A percentile compares a stretch with the other conserved stretches of the same genome.
These are phyloP conservation scores for Aquilaria yunnanensis DNA, from an alignment of 345 rosid genomes.

Conservation along the genomic window DNA sequence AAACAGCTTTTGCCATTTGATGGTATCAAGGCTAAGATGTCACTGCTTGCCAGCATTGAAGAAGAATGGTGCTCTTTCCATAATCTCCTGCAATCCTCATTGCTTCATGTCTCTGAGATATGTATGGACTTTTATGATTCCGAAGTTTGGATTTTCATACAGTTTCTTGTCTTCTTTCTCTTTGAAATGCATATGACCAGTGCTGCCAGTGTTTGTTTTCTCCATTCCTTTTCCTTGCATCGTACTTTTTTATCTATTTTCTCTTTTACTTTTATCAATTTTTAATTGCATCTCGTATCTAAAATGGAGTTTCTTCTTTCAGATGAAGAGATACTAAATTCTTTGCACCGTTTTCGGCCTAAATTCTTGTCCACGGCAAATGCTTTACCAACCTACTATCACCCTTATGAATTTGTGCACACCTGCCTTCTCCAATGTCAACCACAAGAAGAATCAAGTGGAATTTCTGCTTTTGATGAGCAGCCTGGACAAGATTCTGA, in stretches of 20 bases:
- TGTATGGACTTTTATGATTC: slow-evolving; percentile 40
- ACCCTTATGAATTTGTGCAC: slow-evolving; percentile 60
- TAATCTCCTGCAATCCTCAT: slow-evolving; percentile 62
- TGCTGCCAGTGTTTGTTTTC: neutral
- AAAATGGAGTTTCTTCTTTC: slow-evolving; percentile 21
- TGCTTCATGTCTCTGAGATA: slow-evolving; percentile 64
- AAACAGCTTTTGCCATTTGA: slow-evolving; percentile 34
- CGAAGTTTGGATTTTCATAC: neutral
- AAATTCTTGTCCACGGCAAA: slow-evolving; percentile 37
- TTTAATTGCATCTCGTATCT: neutral
- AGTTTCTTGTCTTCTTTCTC: neutral
- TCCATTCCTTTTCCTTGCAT: neutral
- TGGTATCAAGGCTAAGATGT: slow-evolving; percentile 29
- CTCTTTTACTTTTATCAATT: slow-evolving; percentile 3
- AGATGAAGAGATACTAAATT: slow-evolving; percentile 71
- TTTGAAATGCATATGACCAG: neutral
- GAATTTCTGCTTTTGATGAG: slow-evolving; percentile 36
- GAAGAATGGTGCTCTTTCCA: slow-evolving; percentile 90
- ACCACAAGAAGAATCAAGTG: slow-evolving; percentile 26
- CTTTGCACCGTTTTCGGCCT: slow-evolving; percentile 77
- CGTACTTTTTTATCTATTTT: slow-evolving; percentile 5
- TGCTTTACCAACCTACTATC: slow-evolving; percentile 54
- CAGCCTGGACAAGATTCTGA: slow-evolving; percentile 27
- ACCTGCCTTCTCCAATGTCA: slow-evolving; percentile 50
- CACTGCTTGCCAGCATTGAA: slow-evolving; percentile 47